These are phyloP conservation scores for Zhuliangozyma parablackwelliae DNA, from an alignment of 1,139 yeast genomes.

Conservation along the genomic window DNA sequence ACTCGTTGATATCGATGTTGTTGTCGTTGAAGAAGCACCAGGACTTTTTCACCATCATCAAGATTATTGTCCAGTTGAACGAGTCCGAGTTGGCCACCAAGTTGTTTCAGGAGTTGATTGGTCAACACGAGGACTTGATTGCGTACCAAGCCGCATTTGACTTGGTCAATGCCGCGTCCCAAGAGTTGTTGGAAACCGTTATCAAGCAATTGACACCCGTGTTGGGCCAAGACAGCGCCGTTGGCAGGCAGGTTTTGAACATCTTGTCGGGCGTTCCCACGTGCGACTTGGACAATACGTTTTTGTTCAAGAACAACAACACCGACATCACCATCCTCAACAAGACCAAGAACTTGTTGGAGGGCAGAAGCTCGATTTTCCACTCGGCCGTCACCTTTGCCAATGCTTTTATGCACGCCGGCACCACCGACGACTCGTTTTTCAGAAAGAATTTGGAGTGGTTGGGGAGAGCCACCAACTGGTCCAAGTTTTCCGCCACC, in stretches of 20 bases:
- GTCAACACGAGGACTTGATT: slow-evolving; percentile 40
- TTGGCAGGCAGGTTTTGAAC: slow-evolving; percentile 47
- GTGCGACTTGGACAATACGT: slow-evolving; percentile 88
- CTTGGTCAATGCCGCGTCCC: slow-evolving; percentile 89
- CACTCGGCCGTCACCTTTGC: slow-evolving; percentile 95
- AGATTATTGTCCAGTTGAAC: slow-evolving; percentile 84
- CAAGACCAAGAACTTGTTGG: slow-evolving; percentile 75
- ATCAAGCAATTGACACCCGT: slow-evolving; percentile 39
- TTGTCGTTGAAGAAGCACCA: slow-evolving; percentile 61
- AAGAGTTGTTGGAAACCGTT: slow-evolving; percentile 72
- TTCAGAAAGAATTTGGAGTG: slow-evolving; percentile 89
- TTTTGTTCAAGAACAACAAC: slow-evolving; percentile 79
- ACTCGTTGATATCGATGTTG: slow-evolving; percentile 57
- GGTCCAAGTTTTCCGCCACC: slow-evolving; percentile 98
- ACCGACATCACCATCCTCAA: slow-evolving; percentile 81
- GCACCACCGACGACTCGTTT: slow-evolving; percentile 93
- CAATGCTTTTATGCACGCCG: slow-evolving; percentile 93
- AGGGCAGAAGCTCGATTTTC: slow-evolving; percentile 89
- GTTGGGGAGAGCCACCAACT: slow-evolving; percentile 94
- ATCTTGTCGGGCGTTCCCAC: slow-evolving; percentile 92
- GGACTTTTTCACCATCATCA: slow-evolving; percentile 73
- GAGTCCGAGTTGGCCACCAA: slow-evolving; percentile 66
- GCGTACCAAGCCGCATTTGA: slow-evolving; percentile 97
- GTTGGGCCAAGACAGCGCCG: slow-evolving; percentile 25
- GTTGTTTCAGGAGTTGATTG: slow-evolving; percentile 59